Percentiles rank a stretch among this genome's conserved stretches.
phyloP scores from a whole-genome alignment of 83 land plant species.

The Larix sibirica region DNA sequence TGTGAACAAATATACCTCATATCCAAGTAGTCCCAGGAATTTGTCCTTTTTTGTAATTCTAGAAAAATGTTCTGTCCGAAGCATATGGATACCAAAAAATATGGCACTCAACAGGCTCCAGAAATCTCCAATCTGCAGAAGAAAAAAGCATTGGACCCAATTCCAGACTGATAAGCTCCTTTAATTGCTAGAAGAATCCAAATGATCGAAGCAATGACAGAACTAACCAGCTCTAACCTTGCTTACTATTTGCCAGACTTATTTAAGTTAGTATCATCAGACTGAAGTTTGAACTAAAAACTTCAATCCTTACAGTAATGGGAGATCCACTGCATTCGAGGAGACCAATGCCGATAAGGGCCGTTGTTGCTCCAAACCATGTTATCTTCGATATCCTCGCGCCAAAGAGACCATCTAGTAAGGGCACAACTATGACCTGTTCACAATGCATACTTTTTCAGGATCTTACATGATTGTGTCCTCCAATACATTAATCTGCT shows the following conservation, averaged over 20 bases:
- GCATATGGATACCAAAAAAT: slow-evolving; percentile 84
- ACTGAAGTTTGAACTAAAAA: slow-evolving; percentile 6
- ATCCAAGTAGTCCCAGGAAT: slow-evolving; percentile 67
- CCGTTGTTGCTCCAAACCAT: slow-evolving; percentile 73
- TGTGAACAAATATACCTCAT: slow-evolving; percentile 47
- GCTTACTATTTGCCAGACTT: not conserved
- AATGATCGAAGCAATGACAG: not conserved
- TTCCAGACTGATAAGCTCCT: not conserved
- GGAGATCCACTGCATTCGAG: slow-evolving; percentile 87
- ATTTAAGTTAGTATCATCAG: not conserved
- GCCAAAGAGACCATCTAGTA: slow-evolving; percentile 77
- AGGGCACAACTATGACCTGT: slow-evolving; percentile 83
- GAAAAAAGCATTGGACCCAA: not conserved
- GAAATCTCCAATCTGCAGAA: slow-evolving; percentile 77
- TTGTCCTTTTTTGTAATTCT: slow-evolving; percentile 47
- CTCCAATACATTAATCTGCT: not conserved
- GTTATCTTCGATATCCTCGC: slow-evolving; percentile 61
- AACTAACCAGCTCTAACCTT: not conserved
- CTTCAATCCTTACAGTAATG: slow-evolving; percentile 52
- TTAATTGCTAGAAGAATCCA: not conserved
- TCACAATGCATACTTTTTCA: not conserved
- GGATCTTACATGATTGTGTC: not conserved
- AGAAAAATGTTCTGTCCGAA: slow-evolving; percentile 80
- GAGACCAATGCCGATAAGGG: slow-evolving; percentile 76
- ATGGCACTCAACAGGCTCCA: slow-evolving; percentile 82